Conservation (phyloP, 139 green algal genomes). For the Chlorella vulgaris region DNA sequence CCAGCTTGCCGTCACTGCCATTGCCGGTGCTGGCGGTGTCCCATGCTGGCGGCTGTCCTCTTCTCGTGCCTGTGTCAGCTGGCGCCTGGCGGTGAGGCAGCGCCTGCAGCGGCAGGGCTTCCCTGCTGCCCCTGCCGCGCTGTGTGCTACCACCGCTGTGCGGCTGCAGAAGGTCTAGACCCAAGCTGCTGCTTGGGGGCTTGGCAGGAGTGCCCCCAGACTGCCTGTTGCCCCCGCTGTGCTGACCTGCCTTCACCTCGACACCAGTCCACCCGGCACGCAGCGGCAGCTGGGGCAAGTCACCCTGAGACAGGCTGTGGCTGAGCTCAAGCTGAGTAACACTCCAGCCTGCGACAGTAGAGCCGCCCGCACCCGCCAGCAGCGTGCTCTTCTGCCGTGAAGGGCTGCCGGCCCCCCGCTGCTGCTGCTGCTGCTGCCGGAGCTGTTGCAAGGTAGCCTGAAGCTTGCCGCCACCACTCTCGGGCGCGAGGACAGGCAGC, state of each 20-base stretch:
- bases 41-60: neutral
- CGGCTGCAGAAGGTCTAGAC: neutral
- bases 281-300: no score
- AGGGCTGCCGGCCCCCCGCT: no score
- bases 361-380: no score
- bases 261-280: neutral
- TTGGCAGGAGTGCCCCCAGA: neutral
- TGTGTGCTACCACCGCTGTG: no score
- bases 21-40: neutral
- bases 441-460: neutral
- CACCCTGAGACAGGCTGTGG: no score
- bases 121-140: no score
- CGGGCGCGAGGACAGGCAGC: neutral
- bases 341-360: no score
- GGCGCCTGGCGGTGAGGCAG: no score
- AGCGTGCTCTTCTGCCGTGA: no score
- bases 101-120: no score
- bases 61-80: no score
- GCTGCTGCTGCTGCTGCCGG: neutral
- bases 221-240: neutral
- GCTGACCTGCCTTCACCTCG: neutral
- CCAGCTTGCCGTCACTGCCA: neutral
- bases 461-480: neutral
- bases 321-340: no score
- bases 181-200: neutral